Percentiles rank a stretch among this genome's conserved stretches.
Evolutionary conservation across 345 rosid species (phyloP).

Genomic region (Gossypium turneri): DNA sequence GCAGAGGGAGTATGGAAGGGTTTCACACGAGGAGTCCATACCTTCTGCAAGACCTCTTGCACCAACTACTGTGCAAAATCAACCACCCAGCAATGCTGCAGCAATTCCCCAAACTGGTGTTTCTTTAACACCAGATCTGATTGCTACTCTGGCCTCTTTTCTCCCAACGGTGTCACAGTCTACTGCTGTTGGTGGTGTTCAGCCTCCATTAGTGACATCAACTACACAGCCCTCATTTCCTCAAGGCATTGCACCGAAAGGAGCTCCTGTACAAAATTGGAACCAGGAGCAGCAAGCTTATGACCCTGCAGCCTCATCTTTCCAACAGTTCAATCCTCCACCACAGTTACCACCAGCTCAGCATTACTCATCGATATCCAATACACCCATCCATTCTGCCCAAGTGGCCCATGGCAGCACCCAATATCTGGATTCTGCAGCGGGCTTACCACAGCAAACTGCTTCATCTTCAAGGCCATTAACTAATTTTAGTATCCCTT

Average conservation of each 20-base stretch:
- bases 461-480: constrained; percentile 34
- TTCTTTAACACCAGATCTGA: constrained; percentile 71
- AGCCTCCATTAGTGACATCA: constrained; percentile 38
- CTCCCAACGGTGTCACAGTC: constrained; percentile 55
- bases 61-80: constrained; percentile 33
- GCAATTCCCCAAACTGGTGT: constrained; percentile 51
- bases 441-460: constrained; percentile 45
- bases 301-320: constrained; percentile 36
- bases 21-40: constrained; percentile 43
- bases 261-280: constrained; percentile 44
- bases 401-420: constrained; percentile 35
- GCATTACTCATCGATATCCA: constrained; percentile 39
- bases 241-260: constrained; percentile 31
- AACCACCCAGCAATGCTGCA: constrained; percentile 27
- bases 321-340: constrained; percentile 49
- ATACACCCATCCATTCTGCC: constrained; percentile 35
- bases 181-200: constrained; percentile 40
- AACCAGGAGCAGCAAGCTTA: constrained; percentile 38
- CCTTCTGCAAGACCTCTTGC: constrained; percentile 31
- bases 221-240: constrained; percentile 34
- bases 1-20: constrained; percentile 38
- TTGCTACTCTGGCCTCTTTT: constrained; percentile 67
- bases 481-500: constrained; percentile 31
- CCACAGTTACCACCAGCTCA: constrained; percentile 40
- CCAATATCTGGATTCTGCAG: constrained; percentile 46